Evolutionary conservation across 129 eudicot genomes (phyloP).

Genomic region (Tanacetum coccineum): DNA sequence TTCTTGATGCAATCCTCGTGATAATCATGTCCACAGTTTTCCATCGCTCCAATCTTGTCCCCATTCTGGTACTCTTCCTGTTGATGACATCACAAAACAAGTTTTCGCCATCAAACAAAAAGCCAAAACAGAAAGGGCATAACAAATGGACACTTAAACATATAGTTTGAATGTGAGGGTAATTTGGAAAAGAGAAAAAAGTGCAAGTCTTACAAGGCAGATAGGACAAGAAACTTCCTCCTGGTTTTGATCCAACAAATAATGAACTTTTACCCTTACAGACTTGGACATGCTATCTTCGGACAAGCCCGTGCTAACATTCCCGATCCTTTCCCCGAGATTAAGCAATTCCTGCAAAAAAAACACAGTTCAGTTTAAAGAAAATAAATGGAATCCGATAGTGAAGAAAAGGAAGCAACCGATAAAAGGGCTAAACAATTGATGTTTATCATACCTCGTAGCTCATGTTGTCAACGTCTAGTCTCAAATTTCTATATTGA

Average conservation of each 20-base stretch:
- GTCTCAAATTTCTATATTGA: slow-evolving; percentile 58
- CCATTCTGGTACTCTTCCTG: slow-evolving; percentile 56
- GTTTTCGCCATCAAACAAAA: slow-evolving; percentile 6
- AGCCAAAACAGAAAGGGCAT: neutral
- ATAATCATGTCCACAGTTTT: slow-evolving; percentile 52
- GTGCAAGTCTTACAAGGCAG: slow-evolving; percentile 44
- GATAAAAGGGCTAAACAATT: neutral
- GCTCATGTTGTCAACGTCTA: slow-evolving; percentile 55
- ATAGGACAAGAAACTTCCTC: slow-evolving; percentile 47
- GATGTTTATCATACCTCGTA: slow-evolving; percentile 40
- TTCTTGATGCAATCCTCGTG: slow-evolving; percentile 51
- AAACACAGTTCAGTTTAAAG: neutral
- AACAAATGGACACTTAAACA: neutral
- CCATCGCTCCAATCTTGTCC: slow-evolving; percentile 39
- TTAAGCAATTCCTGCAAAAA: slow-evolving; percentile 50
- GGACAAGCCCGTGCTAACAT: slow-evolving; percentile 51
- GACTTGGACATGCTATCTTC: slow-evolving; percentile 44
- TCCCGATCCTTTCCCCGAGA: slow-evolving; percentile 54
- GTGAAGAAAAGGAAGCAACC: neutral
- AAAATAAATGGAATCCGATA: neutral
- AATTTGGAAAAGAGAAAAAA: too few relatives aligned
- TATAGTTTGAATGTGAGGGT: neutral
- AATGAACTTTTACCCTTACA: slow-evolving; percentile 28
- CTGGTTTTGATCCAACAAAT: slow-evolving; percentile 5
- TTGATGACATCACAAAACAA: neutral